These are phyloP conservation scores for Sclerotinia spermophila DNA, from an alignment of 2,329 filamentous ascomycete species.

Conservation along the genomic window DNA sequence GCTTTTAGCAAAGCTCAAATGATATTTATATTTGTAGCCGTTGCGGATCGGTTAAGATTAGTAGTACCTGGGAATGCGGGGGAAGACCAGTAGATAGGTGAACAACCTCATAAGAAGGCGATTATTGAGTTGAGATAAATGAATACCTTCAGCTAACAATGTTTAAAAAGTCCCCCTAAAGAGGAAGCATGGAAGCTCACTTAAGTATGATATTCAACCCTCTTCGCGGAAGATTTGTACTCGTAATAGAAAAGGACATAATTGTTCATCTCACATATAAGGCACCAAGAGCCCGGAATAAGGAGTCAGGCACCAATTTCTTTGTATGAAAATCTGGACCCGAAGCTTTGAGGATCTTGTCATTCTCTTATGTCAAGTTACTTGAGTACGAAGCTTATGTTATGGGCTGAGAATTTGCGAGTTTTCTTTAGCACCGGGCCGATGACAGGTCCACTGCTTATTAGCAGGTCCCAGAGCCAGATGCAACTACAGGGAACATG, in stretches of 20 bases:
- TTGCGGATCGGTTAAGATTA: too few species aligned
- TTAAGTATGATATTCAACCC: background rate
- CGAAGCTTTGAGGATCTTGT: background rate
- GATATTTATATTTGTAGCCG: too few species aligned
- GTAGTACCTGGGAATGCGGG: too few species aligned
- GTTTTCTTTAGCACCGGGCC: background rate
- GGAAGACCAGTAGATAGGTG: too few species aligned
- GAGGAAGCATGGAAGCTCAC: background rate
- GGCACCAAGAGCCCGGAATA: background rate
- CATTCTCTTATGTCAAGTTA: background rate
- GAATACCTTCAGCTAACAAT: too few species aligned
- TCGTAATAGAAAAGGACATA: background rate
- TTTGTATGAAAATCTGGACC: background rate
- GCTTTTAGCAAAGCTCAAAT: too few species aligned
- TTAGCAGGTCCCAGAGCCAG: background rate
- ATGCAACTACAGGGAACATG: constrained; percentile 6
- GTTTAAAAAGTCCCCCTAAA: background rate
- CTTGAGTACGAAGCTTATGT: background rate
- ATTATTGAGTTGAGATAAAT: too few species aligned
- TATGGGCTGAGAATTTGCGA: background rate
- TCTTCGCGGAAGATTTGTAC: background rate
- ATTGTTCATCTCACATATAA: background rate
- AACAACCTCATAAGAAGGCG: too few species aligned
- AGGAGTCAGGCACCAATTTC: background rate
- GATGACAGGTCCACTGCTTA: background rate